Percentiles rank a stretch among this genome's conserved stretches.
Evolutionary conservation across 1,284 basidiomycete species (phyloP).

Genomic region (Ceratobasidium papillatum): DNA sequence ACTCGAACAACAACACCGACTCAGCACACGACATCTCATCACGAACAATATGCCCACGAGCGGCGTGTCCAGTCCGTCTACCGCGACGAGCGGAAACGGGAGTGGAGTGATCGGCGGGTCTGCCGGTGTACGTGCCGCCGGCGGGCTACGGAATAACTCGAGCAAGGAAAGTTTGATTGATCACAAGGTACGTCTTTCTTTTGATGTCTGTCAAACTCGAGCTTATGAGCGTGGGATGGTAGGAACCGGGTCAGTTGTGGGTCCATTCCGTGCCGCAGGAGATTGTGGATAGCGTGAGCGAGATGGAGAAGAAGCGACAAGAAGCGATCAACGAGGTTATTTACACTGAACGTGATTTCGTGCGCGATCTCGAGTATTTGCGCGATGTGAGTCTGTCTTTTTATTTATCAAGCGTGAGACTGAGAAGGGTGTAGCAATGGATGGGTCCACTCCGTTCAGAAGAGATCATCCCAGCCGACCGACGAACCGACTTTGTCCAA

Average conservation of each 20-base stretch:
- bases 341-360: slow-evolving; percentile 98
- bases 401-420: background rate
- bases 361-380: slow-evolving; percentile 97
- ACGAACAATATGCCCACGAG: background rate
- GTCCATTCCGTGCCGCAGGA: slow-evolving; percentile 96
- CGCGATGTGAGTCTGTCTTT: slow-evolving; percentile 72
- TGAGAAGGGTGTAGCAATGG: slow-evolving; percentile 71
- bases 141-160: slow-evolving; percentile 64
- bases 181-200: slow-evolving; percentile 64
- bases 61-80: slow-evolving; percentile 1
- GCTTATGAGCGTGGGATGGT: slow-evolving; percentile 17
- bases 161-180: slow-evolving; percentile 86
- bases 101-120: background rate
- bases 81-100: slow-evolving; percentile 87
- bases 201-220: slow-evolving; percentile 35
- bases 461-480: slow-evolving; percentile 79
- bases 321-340: slow-evolving; percentile 99
- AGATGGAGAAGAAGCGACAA: slow-evolving; percentile 94
- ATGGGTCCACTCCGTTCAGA: slow-evolving; percentile 79
- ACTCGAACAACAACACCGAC: slow-evolving; percentile 90
- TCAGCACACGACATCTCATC: slow-evolving; percentile 51
- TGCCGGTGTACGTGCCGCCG: slow-evolving; percentile 64
- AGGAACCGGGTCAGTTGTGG: slow-evolving; percentile 96
- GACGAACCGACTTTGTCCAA: slow-evolving; percentile 87
- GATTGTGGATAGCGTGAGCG: slow-evolving; percentile 90